Percentiles rank a stretch among this genome's conserved stretches.
phyloP scores from a whole-genome alignment of 495 filamentous ascomycete genomes.

The Penicillium manginii region DNA sequence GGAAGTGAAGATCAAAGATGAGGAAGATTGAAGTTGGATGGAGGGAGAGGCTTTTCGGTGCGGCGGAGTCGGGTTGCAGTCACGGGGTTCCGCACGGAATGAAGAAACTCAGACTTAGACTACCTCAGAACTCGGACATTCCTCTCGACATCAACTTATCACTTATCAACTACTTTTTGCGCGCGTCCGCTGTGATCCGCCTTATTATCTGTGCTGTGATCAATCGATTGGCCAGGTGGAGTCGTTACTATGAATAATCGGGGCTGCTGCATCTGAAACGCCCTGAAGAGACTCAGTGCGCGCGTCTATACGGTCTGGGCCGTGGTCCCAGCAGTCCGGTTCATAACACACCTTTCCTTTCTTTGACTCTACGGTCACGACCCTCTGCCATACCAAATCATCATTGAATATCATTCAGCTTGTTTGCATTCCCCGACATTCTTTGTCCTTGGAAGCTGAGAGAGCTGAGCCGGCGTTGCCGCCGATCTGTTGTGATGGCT shows the following conservation, averaged over 20 bases:
- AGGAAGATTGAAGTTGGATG: conserved; percentile 14
- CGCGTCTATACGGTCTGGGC: conserved; percentile 25
- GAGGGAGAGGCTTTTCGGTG: conserved; percentile 17
- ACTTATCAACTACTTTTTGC: conserved; percentile 1
- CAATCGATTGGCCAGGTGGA: conserved; percentile 20
- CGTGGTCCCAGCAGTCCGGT: conserved; percentile 21
- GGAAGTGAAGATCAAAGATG: conserved; percentile 12
- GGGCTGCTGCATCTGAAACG: conserved; percentile 27
- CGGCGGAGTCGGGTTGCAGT: conserved; percentile 13
- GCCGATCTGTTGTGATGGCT: conserved; percentile 16
- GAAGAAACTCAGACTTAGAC: not conserved
- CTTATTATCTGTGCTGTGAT: conserved; percentile 13
- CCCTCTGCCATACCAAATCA: not conserved
- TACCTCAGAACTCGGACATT: conserved; percentile 15
- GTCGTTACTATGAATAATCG: conserved; percentile 30
- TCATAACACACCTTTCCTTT: conserved; percentile 13
- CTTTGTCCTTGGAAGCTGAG: not conserved
- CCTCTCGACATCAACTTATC: conserved; percentile 7
- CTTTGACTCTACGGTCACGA: conserved; percentile 2
- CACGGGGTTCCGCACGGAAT: conserved; percentile 22
- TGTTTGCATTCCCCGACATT: not conserved
- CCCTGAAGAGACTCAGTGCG: conserved; percentile 12
- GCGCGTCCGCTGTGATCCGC: conserved; percentile 1
- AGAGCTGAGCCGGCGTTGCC: not conserved
- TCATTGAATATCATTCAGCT: not conserved